Evolutionary conservation across 805 yeast species (phyloP).

Genomic region (Kluyveromyces dobzhanskii): DNA sequence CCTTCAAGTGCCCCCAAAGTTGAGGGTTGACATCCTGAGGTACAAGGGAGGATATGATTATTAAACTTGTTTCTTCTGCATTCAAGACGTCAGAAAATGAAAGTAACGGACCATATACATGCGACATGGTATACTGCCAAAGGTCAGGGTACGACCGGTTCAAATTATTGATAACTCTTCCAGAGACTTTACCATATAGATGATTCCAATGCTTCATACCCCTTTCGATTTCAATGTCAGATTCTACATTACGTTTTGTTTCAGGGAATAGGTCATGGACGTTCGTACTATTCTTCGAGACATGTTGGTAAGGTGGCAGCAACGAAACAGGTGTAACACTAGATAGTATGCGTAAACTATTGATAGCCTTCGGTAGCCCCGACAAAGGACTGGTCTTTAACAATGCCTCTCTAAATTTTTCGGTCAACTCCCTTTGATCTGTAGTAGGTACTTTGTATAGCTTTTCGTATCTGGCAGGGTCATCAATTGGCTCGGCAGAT

Average conservation of each 20-base stretch:
- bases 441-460: conserved; percentile 16
- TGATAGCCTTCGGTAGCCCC: conserved; percentile 82
- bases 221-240: conserved; percentile 19
- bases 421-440: conserved; percentile 30
- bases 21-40: conserved; percentile 95
- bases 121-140: conserved; percentile 61
- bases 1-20: conserved; percentile 80
- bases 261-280: conserved; percentile 1
- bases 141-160: conserved; percentile 75
- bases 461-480: conserved; percentile 12
- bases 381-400: conserved; percentile 70
- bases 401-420: conserved; percentile 64
- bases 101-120: conserved; percentile 71
- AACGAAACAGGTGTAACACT: conserved; percentile 48
- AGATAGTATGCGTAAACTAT: conserved; percentile 58
- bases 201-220: conserved; percentile 66
- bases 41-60: conserved; percentile 69
- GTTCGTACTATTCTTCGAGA: conserved; percentile 3
- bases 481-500: conserved; percentile 5
- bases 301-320: neutral
- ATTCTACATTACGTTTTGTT: conserved; percentile 2
- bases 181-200: conserved; percentile 68
- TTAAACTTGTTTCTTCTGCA: conserved; percentile 65
- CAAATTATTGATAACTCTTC: conserved; percentile 60
- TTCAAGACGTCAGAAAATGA: conserved; percentile 56